Percentiles rank a stretch among this genome's conserved stretches.
Conservation (phyloP, 257 asterid genomes). For the Anisodus tanguticus region DNA sequence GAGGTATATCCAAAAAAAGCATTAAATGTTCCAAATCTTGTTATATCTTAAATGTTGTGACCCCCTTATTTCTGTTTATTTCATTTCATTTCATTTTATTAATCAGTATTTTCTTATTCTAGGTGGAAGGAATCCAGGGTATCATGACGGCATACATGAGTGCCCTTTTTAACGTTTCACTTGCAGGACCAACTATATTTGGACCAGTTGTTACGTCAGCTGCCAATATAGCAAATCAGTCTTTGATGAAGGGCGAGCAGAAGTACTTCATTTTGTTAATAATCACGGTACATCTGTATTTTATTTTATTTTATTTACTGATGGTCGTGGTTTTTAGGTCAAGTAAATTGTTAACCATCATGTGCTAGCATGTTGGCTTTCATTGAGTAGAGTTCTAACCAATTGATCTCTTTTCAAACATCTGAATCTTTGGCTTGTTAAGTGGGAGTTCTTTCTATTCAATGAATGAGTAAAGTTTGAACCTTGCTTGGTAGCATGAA, state of each 20-base stretch:
- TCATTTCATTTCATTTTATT: neutral
- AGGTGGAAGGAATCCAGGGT: constrained; percentile 96
- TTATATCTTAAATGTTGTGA: constrained; percentile 11
- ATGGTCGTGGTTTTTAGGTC: neutral
- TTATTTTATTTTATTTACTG: neutral
- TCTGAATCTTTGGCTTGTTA: neutral
- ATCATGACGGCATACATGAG: constrained; percentile 78
- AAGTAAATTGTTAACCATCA: neutral
- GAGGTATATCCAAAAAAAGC: constrained; percentile 57
- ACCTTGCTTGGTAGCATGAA: constrained; percentile 21
- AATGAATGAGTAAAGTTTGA: neutral
- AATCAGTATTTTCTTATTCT: constrained; percentile 35
- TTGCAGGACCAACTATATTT: constrained; percentile 97
- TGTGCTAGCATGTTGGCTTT: constrained; percentile 9
- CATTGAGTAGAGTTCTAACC: constrained; percentile 2
- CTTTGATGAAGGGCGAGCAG: constrained; percentile 68
- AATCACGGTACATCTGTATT: constrained; percentile 79
- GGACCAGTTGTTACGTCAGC: constrained; percentile 85
- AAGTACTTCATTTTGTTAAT: constrained; percentile 85
- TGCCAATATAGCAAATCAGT: constrained; percentile 81
- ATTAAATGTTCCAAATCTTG: neutral
- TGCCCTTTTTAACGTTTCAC: constrained; percentile 91
- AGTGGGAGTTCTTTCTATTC: neutral
- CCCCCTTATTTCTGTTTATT: constrained; percentile 24
- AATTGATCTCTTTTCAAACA: neutral